Base-by-base conservation (phyloP, 768 basidiomycete species). In the Hirschioporus abietinus region DNA sequence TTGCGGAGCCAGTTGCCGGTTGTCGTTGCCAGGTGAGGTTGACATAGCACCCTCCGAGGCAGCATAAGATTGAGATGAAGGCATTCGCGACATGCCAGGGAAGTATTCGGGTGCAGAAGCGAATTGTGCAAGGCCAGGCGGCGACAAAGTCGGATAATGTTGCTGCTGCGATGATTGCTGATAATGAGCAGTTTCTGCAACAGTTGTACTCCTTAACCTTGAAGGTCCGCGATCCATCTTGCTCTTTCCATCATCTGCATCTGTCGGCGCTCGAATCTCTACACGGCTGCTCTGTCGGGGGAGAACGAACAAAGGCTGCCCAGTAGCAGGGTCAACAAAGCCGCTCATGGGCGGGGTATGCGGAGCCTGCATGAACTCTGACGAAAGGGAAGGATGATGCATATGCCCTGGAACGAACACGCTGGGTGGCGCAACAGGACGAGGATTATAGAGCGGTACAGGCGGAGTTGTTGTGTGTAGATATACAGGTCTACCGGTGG, bases 401-500 rank as follows among this genome's bases (percentile, higher is more conserved):
- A 90, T 82, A 72, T 87, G 89, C 18, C 84, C 81, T 52, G 87
- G 84, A 27, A 87, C 78, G 71, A 86, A 90, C 26, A 76, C 68
- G 71, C 78, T 78, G 24, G 82, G 80, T 35, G 83, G 80, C 70
- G 88, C 81, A 65, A 87, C 72, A 18, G 89, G 88, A n/a, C 85
- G 87, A 63, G 88, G 87, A 63, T 86, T 87, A 72, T 86, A 90
- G 79, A 90, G 82, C 30, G 82, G 80, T 1, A 82, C 80, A 23
- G 86, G 83, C 1, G 67, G 72, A 4, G 71, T 70, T 1, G 74
- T 67, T 12, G 75, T 77, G 68, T 87, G 84, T 30, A 93, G 80
- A 71, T 89, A 89, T 35, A 94, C 88, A 12, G 91, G 85, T 52
- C 90, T 91, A 57, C 93, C 93, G 5, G 91, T 93, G 17, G 91